Evolutionary conservation across 768 basidiomycete genomes (phyloP), one percentile per base, ranked within the genome.

Genomic region (Lentinula sp.): DNA sequence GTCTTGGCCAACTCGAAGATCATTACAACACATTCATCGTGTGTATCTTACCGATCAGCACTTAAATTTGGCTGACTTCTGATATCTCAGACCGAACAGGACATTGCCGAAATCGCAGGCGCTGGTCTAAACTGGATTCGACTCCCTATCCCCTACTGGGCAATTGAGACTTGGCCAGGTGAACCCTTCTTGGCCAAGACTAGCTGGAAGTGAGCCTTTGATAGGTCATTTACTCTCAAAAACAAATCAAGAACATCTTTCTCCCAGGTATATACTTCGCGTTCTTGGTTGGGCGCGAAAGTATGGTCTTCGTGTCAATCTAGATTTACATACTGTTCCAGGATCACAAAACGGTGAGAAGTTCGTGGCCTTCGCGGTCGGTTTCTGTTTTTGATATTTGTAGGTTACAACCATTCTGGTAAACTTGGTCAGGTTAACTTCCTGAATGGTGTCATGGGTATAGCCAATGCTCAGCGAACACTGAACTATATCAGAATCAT

Each of bases 21-120:
- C 92, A 95, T 73, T 95, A 94, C 70, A 76, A 81, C 61, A 91
- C 89, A 4, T 95, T 93, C 73, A 86, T 95, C 65, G 87, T 91
- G 68, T 70, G 87, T 77, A 35, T 55, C 32, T 55, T 51, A 56
- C n/a, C 16, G 46, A n/a, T 48, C 28, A 3, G 28, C 43, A 16
- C 16, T 31, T 56, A 23, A 40, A 10, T 40, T 18, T 60, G 28
- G 52, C 50, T 21, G n/a, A 62, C 61, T 37, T 34, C 50, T 37
- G 18, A 18, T n/a, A 32, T 18, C 46, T 9, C 70, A 92, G 89
- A 93, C 90, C 59, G 92, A 95, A 70, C 76, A 89, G 70, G 92
- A 95, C 73, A 85, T 94, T 60, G 92, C 91, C 23, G 77, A 87
- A 70, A 94, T 95, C 64, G 91, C 93, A 61, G 86, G 62, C 43